phyloP scores from a whole-genome alignment of 140 eudicot species.

The Artemisia princeps region DNA sequence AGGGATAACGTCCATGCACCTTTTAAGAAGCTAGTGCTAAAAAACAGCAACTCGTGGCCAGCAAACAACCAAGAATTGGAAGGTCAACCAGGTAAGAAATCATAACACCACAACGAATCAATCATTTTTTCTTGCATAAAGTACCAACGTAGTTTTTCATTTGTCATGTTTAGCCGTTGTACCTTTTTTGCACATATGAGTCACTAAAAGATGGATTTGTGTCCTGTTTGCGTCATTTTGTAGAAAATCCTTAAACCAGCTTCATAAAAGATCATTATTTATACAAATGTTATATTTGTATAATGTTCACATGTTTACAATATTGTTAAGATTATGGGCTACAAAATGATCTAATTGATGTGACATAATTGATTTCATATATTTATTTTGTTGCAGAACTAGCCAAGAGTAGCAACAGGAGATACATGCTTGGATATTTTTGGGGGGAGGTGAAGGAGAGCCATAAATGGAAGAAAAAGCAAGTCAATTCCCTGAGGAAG shows the following conservation, averaged over 20 bases:
- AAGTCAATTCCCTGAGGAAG: constrained; percentile 51
- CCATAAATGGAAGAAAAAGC: constrained; percentile 77
- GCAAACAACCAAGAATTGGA: constrained; percentile 35
- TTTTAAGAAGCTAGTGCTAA: constrained; percentile 25
- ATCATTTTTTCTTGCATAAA: neutral
- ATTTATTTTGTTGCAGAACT: constrained; percentile 19
- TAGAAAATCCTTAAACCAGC: too few relatives aligned
- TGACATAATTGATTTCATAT: neutral
- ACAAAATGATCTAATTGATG: too few relatives aligned
- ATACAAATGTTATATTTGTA: too few relatives aligned
- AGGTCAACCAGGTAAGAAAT: constrained; percentile 24
- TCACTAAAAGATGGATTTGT: too few relatives aligned
- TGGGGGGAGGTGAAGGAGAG: constrained; percentile 73
- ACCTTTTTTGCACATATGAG: too few relatives aligned
- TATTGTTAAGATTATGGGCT: too few relatives aligned
- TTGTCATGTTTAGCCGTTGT: too few relatives aligned
- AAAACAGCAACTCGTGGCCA: constrained; percentile 59
- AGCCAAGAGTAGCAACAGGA: constrained; percentile 35
- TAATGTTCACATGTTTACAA: too few relatives aligned
- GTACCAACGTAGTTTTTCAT: too few relatives aligned
- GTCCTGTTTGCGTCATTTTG: too few relatives aligned
- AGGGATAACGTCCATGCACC: constrained; percentile 40
- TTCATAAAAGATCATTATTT: too few relatives aligned
- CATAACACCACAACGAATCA: neutral
- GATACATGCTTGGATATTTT: constrained; percentile 51